A percentile compares a stretch with the other conserved stretches of the same genome.
Conservation (phyloP, 371 early-diverging fungal genomes). For the Apophysomyces variabilis region DNA sequence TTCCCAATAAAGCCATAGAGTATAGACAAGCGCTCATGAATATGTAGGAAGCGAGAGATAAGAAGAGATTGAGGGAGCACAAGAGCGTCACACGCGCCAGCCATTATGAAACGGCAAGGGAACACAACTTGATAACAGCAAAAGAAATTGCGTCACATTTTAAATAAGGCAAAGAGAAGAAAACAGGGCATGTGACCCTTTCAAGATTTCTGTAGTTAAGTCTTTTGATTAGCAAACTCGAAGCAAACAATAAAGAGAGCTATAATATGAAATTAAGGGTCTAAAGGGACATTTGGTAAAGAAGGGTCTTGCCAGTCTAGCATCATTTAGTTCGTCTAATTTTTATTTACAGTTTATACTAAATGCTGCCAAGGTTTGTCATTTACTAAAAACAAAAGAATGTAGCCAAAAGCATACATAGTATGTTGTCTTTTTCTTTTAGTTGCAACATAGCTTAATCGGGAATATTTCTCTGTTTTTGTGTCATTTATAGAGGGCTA, state of each 20-base stretch:
- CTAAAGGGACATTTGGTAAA: background rate
- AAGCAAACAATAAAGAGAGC: background rate
- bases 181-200: background rate
- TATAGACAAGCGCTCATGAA: background rate
- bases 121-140: constrained; percentile 5
- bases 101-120: background rate
- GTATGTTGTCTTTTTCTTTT: background rate
- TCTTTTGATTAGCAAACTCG: background rate
- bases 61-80: background rate
- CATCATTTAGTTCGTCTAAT: background rate
- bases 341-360: background rate
- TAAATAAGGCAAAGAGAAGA: background rate
- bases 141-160: background rate
- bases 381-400: background rate
- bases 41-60: background rate
- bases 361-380: background rate
- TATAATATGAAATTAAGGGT: background rate
- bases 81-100: constrained; percentile 2
- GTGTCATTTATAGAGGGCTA: background rate
- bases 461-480: constrained; percentile 5
- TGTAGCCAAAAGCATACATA: background rate
- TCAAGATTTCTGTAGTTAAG: no score
- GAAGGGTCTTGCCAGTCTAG: background rate
- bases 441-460: constrained; percentile 1
- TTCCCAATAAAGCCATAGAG: background rate